Conservation (phyloP, 352 stramenopile genomes). For the Pilasporangium apinafurcum region DNA sequence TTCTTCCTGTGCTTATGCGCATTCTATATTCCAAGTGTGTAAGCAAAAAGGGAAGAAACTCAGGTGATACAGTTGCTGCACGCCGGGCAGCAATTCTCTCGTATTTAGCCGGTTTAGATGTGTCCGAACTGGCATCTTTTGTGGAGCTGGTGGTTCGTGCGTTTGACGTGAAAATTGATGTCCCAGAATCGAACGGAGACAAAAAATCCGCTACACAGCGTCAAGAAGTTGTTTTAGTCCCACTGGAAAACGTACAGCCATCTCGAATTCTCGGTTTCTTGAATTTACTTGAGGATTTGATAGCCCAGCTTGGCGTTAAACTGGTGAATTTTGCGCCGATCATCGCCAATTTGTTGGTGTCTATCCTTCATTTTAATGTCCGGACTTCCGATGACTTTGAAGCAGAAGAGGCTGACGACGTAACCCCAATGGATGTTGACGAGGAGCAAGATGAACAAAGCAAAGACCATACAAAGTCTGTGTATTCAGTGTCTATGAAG, state of each 20-base stretch:
- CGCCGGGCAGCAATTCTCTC: slow-evolving; percentile 86
- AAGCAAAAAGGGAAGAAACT: slow-evolving; percentile 79
- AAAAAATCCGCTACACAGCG: no score
- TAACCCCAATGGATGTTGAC: slow-evolving; percentile 14
- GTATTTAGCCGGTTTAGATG: slow-evolving; percentile 80
- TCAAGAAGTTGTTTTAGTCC: slow-evolving; percentile 4
- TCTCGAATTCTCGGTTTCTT: slow-evolving; percentile 86
- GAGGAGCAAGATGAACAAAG: slow-evolving; percentile 14
- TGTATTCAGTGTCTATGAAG: slow-evolving; percentile 43
- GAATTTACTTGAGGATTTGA: slow-evolving; percentile 85
- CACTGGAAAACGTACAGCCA: slow-evolving; percentile 50
- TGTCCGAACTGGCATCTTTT: slow-evolving; percentile 76
- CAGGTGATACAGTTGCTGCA: slow-evolving; percentile 76
- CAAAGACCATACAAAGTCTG: slow-evolving; percentile 4
- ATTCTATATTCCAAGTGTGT: slow-evolving; percentile 90
- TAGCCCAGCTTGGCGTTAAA: slow-evolving; percentile 83
- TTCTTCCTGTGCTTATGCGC: slow-evolving; percentile 85
- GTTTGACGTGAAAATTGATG: slow-evolving; percentile 62
- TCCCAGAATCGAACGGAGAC: no score
- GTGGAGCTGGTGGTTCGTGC: slow-evolving; percentile 86
- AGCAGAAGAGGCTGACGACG: slow-evolving; percentile 10
- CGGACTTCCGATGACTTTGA: slow-evolving; percentile 9
- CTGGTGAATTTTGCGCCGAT: slow-evolving; percentile 71
- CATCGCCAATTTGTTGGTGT: slow-evolving; percentile 70
- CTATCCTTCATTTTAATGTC: slow-evolving; percentile 59